Conservation (phyloP, 345 rosid species). For the Clausena lansium region DNA sequence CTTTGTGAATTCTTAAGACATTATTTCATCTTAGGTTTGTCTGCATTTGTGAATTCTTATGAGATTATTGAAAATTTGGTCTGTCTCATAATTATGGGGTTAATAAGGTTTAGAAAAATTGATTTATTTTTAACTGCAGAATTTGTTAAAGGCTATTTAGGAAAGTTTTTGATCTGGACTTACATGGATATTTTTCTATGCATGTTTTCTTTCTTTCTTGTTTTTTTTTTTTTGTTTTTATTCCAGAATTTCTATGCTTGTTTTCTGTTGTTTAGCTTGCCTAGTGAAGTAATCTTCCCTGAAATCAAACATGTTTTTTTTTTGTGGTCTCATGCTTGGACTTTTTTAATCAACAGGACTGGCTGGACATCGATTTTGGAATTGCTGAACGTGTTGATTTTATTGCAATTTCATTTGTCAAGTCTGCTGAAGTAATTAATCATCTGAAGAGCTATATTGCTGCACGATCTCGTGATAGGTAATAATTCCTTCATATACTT, state of each 20-base stretch:
- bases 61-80: not conserved
- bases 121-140: not conserved
- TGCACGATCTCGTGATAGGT: conserved; percentile 80
- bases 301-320: not conserved
- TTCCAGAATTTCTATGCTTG: not conserved
- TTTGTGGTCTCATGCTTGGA: conserved; percentile 14
- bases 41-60: too few species aligned
- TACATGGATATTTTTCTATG: not conserved
- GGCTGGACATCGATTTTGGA: conserved; percentile 99
- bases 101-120: not conserved
- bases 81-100: not conserved
- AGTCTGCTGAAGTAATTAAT: conserved; percentile 95
- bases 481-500: conserved; percentile 17
- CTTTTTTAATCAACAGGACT: conserved; percentile 59
- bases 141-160: not conserved
- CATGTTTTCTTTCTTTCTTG: not conserved
- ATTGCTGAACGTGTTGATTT: conserved; percentile 97
- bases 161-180: not conserved
- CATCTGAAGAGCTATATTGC: conserved; percentile 97
- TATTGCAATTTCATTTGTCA: conserved; percentile 96
- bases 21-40: too few species aligned
- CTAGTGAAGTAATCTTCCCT: not conserved
- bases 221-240: too few species aligned
- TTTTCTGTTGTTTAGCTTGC: not conserved
- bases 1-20: too few species aligned